Conservation (phyloP, 2,329 filamentous ascomycete species). For the Scytalidium lignicola region DNA sequence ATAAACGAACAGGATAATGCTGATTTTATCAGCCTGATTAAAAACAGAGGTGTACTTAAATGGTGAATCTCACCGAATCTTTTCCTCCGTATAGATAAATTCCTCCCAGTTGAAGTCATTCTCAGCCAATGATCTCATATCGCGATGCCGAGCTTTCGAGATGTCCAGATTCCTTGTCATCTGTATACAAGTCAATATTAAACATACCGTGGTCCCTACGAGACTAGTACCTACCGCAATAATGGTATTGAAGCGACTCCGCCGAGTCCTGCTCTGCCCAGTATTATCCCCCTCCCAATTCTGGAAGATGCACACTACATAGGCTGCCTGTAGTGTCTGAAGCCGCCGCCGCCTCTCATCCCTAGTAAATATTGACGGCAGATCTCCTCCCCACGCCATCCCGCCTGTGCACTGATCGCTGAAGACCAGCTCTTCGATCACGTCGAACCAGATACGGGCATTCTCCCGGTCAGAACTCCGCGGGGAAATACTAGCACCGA, state of each 20-base stretch:
- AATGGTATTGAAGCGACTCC: slow-evolving; percentile 4
- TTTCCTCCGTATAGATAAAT: slow-evolving; percentile 1
- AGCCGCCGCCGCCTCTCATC: not conserved
- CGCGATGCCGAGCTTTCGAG: not conserved
- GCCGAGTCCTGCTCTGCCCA: slow-evolving; percentile 3
- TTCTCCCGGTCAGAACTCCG: slow-evolving; percentile 1
- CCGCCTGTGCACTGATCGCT: not conserved
- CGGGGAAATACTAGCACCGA: slow-evolving; percentile 6
- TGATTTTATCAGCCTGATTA: slow-evolving; percentile 7
- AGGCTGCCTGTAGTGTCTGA: slow-evolving; percentile 3
- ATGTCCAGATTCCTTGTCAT: not conserved
- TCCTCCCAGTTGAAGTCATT: too few species aligned
- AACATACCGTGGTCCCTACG: not conserved
- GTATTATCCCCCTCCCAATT: slow-evolving; percentile 9
- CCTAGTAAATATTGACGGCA: not conserved
- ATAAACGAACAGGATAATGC: slow-evolving; percentile 29
- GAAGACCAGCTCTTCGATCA: slow-evolving; percentile 7
- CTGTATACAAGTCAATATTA: not conserved
- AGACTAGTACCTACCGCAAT: slow-evolving; percentile 1
- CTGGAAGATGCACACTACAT: slow-evolving; percentile 6
- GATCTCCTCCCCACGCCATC: not conserved
- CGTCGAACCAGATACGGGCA: slow-evolving; percentile 2
- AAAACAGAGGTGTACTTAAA: not conserved
- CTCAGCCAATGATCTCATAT: too few species aligned
- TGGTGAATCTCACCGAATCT: slow-evolving; percentile 4